These are phyloP conservation scores for Scedosporium apiospermum DNA, from an alignment of 2,329 filamentous ascomycete species.

Conservation along the genomic window DNA sequence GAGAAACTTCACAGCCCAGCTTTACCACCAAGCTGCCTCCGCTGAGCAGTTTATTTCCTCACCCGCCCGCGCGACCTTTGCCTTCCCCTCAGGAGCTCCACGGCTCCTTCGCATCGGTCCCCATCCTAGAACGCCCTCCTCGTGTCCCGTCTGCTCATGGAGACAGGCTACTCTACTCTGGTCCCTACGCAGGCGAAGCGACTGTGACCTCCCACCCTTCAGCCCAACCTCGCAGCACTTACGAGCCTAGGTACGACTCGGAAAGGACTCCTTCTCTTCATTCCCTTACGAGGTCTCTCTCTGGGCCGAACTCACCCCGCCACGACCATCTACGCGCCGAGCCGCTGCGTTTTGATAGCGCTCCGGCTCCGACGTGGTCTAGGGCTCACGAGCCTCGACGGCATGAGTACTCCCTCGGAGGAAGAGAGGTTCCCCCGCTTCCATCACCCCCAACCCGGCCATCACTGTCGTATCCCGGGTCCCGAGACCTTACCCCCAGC, in stretches of 20 bases:
- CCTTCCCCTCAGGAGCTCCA: constrained; percentile 28
- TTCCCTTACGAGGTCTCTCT: constrained; percentile 16
- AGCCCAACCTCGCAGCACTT: constrained; percentile 35
- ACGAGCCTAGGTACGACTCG: constrained; percentile 34
- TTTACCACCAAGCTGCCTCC: constrained; percentile 43
- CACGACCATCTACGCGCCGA: background rate
- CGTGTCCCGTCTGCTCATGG: constrained; percentile 27
- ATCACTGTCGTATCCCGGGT: background rate
- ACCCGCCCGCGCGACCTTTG: constrained; percentile 10
- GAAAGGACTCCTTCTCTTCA: constrained; percentile 23
- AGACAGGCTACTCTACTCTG: constrained; percentile 2
- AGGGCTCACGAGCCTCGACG: constrained; percentile 28
- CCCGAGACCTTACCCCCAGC: background rate
- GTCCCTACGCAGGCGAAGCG: constrained; percentile 13
- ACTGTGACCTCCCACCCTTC: constrained; percentile 16
- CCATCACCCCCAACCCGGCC: background rate
- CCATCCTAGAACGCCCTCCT: constrained; percentile 35
- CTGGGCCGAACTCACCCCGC: background rate
- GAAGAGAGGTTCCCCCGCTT: constrained; percentile 20
- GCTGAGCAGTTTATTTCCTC: constrained; percentile 46
- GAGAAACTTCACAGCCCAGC: constrained; percentile 19
- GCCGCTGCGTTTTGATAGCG: constrained; percentile 23
- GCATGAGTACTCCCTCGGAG: constrained; percentile 36
- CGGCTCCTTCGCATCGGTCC: constrained; percentile 26
- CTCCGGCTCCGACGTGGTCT: constrained; percentile 26